A percentile compares a stretch with the other conserved stretches of the same genome.
Evolutionary conservation across 2,329 filamentous ascomycete species (phyloP).

Genomic region (Beauveria rudraprayagi): DNA sequence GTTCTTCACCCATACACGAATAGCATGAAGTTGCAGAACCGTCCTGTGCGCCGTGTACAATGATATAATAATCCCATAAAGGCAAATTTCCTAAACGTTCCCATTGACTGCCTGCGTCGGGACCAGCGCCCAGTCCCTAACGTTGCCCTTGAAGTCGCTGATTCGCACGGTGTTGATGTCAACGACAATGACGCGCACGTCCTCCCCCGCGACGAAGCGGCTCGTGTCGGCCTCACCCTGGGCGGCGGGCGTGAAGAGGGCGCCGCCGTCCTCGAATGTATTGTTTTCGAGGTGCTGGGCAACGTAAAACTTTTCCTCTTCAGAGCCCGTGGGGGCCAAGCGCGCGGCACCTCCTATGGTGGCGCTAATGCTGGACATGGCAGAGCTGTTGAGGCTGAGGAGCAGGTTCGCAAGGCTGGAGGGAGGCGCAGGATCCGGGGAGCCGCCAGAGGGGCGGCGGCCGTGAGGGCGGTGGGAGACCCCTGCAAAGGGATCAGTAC

Average conservation of each 20-base stretch:
- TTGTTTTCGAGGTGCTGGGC: slow-evolving; percentile 85
- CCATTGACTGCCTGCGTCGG: slow-evolving; percentile 34
- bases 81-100: slow-evolving; percentile 10
- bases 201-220: slow-evolving; percentile 70
- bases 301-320: slow-evolving; percentile 79
- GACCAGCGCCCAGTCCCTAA: slow-evolving; percentile 63
- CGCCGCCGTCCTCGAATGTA: slow-evolving; percentile 54
- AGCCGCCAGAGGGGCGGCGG: slow-evolving; percentile 50
- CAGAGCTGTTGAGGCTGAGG: slow-evolving; percentile 83
- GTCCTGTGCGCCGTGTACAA: slow-evolving; percentile 1
- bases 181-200: slow-evolving; percentile 82
- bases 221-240: slow-evolving; percentile 44
- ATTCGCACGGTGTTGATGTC: slow-evolving; percentile 77
- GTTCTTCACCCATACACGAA: not conserved
- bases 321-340: slow-evolving; percentile 62
- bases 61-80: not conserved
- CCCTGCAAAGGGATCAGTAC: slow-evolving; percentile 39
- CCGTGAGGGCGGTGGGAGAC: slow-evolving; percentile 77
- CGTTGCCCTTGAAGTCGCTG: slow-evolving; percentile 90
- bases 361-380: slow-evolving; percentile 79
- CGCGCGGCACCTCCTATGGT: slow-evolving; percentile 86
- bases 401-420: slow-evolving; percentile 77
- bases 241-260: slow-evolving; percentile 28
- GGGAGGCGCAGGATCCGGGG: slow-evolving; percentile 54
- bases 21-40: not conserved